phyloP scores from a whole-genome alignment of 2,329 filamentous ascomycete genomes.

The Scolecobasidium constrictum region DNA sequence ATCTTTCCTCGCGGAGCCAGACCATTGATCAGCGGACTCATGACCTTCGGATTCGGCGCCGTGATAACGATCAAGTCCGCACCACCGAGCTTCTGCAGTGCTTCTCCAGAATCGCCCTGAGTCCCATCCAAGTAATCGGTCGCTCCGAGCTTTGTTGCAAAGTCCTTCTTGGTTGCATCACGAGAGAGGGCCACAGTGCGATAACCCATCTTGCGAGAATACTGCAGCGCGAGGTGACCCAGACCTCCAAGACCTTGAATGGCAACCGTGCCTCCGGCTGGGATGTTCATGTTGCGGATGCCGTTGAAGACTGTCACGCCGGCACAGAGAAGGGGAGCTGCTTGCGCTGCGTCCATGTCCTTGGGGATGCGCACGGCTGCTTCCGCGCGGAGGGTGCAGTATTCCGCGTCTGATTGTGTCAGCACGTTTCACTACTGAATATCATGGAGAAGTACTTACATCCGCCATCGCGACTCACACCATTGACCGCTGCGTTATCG shows the following conservation, averaged over 20 bases:
- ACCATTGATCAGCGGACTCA: conserved; percentile 43
- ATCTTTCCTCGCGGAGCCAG: conserved; percentile 47
- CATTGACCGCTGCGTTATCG: conserved; percentile 51
- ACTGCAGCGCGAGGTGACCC: conserved; percentile 44
- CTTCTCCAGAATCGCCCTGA: conserved; percentile 36
- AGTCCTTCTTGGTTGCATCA: conserved; percentile 39
- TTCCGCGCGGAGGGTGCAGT: conserved; percentile 48
- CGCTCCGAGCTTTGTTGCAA: conserved; percentile 44
- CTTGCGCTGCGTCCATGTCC: conserved; percentile 33
- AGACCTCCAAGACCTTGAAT: conserved; percentile 43
- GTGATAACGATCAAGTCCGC: conserved; percentile 52
- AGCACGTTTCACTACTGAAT: neutral
- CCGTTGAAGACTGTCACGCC: conserved; percentile 44
- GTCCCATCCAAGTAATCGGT: conserved; percentile 46
- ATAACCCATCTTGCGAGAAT: conserved; percentile 41
- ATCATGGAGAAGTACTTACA: conserved; percentile 30
- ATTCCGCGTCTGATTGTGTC: conserved; percentile 40
- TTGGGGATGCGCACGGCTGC: conserved; percentile 44
- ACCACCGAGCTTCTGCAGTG: conserved; percentile 48
- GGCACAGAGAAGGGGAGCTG: conserved; percentile 27
- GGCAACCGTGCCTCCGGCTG: conserved; percentile 35
- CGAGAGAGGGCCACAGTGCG: conserved; percentile 41
- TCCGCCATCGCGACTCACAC: conserved; percentile 55
- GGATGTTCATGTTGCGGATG: conserved; percentile 37
- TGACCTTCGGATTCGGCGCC: conserved; percentile 47